Base-by-base conservation (phyloP, 1,284 basidiomycete genomes). In the Cryptococcus maquisensis region DNA sequence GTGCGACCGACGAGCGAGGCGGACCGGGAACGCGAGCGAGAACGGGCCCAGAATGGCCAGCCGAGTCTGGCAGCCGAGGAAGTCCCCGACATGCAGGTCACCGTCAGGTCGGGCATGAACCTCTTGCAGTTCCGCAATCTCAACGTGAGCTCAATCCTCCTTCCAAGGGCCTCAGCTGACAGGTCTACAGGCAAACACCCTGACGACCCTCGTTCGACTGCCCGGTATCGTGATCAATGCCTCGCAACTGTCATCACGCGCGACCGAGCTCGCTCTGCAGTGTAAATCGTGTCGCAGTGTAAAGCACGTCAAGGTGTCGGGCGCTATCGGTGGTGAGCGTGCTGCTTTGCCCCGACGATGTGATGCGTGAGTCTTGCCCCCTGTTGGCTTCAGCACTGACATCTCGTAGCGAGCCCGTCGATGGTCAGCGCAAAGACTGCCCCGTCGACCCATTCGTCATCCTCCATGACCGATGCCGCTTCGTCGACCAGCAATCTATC, bases 151-250 rank as follows among this genome's bases (percentile, higher is more conserved):
- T 2, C 18, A 48, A 20, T 32, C 8, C 1, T 21, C n/a, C 15
- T 40, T 20, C 23, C 3, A 28, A 23, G 15, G 21, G 21, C 37
- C 13, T 3, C 4, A 48, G 51, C 56, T 64, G 51, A 66, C 35
- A 15, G 49, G 15, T 47, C 44, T 6, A 15, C 71, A 83, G 57
- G 95, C 96, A 4, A 84, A 94, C 64, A 93, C 88, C 26, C 89
- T 98, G 81, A 93, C 94, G 67, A 93, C 90, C 66, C 86, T 99
- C 41, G 95, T 98, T 36, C 87, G 96, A 59, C 84, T 98, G 41
- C 96, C 96, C 1, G 96, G 96, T 35, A 99, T 99, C 67, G 93
- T 99, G 70, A 97, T 98, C 72, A 95, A 94, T 38, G 88, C 96
- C 0, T 96, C 94, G 4, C 87, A 94, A 9, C 83, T 98, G 21